These are phyloP conservation scores for Mucor plumbeus DNA, from an alignment of 371 early-diverging fungal genomes.

Conservation along the genomic window DNA sequence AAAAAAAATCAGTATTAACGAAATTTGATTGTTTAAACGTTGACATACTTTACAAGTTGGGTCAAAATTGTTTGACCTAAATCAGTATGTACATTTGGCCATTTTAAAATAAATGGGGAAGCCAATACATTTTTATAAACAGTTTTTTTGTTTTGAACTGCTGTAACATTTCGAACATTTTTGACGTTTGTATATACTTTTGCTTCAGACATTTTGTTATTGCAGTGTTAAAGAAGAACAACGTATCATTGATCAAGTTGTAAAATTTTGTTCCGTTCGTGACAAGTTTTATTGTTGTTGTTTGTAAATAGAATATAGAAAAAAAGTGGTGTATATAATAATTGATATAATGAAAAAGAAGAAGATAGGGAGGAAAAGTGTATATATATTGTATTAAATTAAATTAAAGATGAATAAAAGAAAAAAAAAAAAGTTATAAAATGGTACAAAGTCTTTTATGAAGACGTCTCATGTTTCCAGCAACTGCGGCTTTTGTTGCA, in stretches of 20 bases:
- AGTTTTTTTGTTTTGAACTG: conserved; percentile 23
- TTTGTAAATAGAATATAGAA: neutral
- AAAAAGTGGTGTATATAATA: conserved; percentile 1
- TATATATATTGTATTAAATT: conserved; percentile 12
- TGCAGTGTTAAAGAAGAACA: neutral
- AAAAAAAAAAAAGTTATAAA: conserved; percentile 4
- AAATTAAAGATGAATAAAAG: conserved; percentile 4
- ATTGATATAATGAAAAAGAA: neutral
- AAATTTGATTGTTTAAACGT: neutral
- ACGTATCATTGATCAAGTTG: neutral
- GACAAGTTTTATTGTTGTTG: conserved; percentile 7
- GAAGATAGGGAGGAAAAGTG: neutral
- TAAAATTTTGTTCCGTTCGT: neutral
- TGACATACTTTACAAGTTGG: conserved; percentile 31
- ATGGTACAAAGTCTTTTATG: conserved; percentile 49
- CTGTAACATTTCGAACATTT: conserved; percentile 24
- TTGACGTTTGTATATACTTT: conserved; percentile 4
- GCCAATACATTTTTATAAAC: conserved; percentile 41
- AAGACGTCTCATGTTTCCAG: conserved; percentile 47
- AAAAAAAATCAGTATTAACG: neutral
- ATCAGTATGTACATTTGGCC: conserved; percentile 38
- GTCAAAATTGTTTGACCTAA: conserved; percentile 25
- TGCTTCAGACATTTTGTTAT: neutral
- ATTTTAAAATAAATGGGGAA: conserved; percentile 43
- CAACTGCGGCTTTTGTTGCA: conserved; percentile 50